phyloP scores from a whole-genome alignment of 2,329 filamentous ascomycete species.

The Penicillium sumatraense region DNA sequence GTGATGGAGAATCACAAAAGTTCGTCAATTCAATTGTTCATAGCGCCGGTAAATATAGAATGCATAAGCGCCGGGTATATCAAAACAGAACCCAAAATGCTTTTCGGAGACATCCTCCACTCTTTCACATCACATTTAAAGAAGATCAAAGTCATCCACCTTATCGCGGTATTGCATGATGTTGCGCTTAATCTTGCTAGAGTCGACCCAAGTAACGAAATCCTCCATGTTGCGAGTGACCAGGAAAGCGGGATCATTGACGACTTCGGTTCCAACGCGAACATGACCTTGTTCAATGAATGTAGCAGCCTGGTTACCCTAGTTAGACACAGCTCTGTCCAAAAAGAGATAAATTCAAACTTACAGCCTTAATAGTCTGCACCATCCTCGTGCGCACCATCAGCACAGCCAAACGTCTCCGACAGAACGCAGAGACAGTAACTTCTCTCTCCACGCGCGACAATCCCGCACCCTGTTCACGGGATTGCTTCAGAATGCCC shows the following conservation, averaged over 20 bases:
- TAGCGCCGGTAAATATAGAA: constrained; percentile 17
- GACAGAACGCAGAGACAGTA: constrained; percentile 86
- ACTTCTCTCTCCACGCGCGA: constrained; percentile 80
- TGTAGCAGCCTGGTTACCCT: constrained; percentile 55
- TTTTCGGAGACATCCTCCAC: constrained; percentile 19
- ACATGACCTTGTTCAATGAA: constrained; percentile 96
- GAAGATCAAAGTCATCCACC: constrained; percentile 91
- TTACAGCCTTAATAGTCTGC: constrained; percentile 79
- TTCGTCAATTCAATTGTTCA: constrained; percentile 18
- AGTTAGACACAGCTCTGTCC: too few species aligned
- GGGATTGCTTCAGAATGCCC: constrained; percentile 76
- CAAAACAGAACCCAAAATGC: constrained; percentile 27
- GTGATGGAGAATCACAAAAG: background rate
- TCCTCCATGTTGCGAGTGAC: constrained; percentile 92
- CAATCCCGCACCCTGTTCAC: constrained; percentile 74
- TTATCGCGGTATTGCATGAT: constrained; percentile 95
- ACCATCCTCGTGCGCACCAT: constrained; percentile 93
- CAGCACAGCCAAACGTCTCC: constrained; percentile 81
- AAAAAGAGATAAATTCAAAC: too few species aligned
- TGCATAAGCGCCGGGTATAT: constrained; percentile 33
- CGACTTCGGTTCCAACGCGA: constrained; percentile 83
- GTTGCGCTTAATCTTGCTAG: constrained; percentile 95
- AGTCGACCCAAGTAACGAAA: constrained; percentile 94
- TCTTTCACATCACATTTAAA: constrained; percentile 64
- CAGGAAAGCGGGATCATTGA: constrained; percentile 87